A percentile compares a stretch with the other conserved stretches of the same genome.
These are phyloP conservation scores for Bathelium albidoporum DNA, from an alignment of 495 filamentous ascomycete species.

Conservation along the genomic window DNA sequence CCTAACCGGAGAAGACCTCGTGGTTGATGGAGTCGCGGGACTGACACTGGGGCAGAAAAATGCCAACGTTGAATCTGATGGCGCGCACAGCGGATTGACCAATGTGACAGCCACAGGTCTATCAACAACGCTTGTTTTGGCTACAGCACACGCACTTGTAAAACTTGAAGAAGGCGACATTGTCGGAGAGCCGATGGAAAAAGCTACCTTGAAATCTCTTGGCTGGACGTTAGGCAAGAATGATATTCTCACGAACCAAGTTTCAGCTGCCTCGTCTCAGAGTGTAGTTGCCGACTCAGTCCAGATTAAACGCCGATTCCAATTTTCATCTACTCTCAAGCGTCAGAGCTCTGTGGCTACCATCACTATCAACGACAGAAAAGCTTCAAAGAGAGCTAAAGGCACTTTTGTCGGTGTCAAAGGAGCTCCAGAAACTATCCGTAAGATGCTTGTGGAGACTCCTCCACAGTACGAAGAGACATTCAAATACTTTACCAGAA, in stretches of 20 bases:
- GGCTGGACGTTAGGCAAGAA: slow-evolving; percentile 86
- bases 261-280: slow-evolving; percentile 37
- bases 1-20: slow-evolving; percentile 89
- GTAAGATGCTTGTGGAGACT: slow-evolving; percentile 73
- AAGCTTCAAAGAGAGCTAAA: slow-evolving; percentile 59
- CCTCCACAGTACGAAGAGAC: slow-evolving; percentile 94
- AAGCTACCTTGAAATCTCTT: slow-evolving; percentile 78
- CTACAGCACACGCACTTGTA: slow-evolving; percentile 90
- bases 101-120: slow-evolving; percentile 53
- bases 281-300: slow-evolving; percentile 50
- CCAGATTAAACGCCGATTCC: slow-evolving; percentile 91
- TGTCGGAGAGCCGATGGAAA: slow-evolving; percentile 98
- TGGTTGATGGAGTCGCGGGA: slow-evolving; percentile 94
- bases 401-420: slow-evolving; percentile 91
- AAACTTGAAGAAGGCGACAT: slow-evolving; percentile 94
- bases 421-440: slow-evolving; percentile 93
- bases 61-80: slow-evolving; percentile 62
- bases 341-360: slow-evolving; percentile 90
- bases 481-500: slow-evolving; percentile 93
- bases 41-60: slow-evolving; percentile 58
- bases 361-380: slow-evolving; percentile 54
- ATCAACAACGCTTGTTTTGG: slow-evolving; percentile 85
- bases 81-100: slow-evolving; percentile 64
- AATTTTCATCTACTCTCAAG: slow-evolving; percentile 95
- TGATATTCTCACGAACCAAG: slow-evolving; percentile 62